Percentiles rank a stretch among this genome's conserved stretches.
These are phyloP conservation scores for Emergomyces orientalis DNA, from an alignment of 2,329 filamentous ascomycete species.

Conservation along the genomic window DNA sequence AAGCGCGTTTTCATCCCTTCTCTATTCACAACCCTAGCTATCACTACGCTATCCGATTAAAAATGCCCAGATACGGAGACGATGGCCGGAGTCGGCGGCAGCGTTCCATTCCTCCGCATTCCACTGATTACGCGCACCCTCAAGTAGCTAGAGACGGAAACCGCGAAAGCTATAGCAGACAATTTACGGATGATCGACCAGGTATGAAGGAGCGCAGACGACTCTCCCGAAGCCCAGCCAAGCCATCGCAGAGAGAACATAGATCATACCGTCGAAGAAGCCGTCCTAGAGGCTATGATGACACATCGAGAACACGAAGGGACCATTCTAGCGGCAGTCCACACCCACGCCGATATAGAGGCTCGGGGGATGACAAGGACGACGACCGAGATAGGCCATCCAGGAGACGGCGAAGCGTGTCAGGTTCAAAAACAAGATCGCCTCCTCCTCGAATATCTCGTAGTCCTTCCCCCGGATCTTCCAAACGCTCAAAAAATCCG, in stretches of 20 bases:
- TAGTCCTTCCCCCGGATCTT: conserved; percentile 19
- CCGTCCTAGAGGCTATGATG: conserved; percentile 8
- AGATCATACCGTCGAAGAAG: conserved; percentile 11
- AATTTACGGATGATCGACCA: conserved; percentile 8
- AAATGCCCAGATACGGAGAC: conserved; percentile 23
- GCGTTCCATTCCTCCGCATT: conserved; percentile 17
- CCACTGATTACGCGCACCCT: conserved; percentile 18
- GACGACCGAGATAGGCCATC: conserved; percentile 14
- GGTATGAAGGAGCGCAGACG: conserved; percentile 2
- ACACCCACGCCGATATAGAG: conserved; percentile 22
- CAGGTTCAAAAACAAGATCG: conserved; percentile 15
- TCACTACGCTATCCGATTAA: background rate
- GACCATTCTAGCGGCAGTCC: conserved; percentile 22
- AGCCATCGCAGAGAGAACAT: conserved; percentile 9
- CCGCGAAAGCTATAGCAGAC: conserved; percentile 9
- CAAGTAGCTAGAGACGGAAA: conserved; percentile 21
- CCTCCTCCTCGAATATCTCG: conserved; percentile 13
- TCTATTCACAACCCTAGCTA: background rate
- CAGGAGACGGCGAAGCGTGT: conserved; percentile 19
- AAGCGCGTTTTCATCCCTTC: background rate
- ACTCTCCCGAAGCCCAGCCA: conserved; percentile 12
- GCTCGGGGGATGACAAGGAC: conserved; percentile 16
- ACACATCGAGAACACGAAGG: conserved; percentile 19
- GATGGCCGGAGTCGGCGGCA: conserved; percentile 18
- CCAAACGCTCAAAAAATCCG: conserved; percentile 30